Evolutionary conservation across 495 filamentous ascomycete species (phyloP).

Genomic region (Penicillium roqueforti): DNA sequence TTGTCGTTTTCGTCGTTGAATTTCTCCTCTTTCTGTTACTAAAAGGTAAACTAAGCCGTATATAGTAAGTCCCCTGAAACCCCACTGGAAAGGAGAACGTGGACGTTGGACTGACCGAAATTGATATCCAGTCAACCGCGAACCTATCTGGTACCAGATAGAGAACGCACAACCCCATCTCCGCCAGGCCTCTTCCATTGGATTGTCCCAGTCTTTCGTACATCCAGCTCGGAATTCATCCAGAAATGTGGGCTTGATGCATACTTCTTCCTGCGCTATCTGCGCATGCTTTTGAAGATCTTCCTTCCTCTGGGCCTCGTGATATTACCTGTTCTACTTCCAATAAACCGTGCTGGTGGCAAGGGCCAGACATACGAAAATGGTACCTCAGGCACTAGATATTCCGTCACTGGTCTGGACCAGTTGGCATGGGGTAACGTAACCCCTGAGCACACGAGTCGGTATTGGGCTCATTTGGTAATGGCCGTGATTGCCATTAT

Average conservation of each 20-base stretch:
- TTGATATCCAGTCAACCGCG: slow-evolving; percentile 61
- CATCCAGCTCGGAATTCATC: slow-evolving; percentile 82
- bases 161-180: slow-evolving; percentile 71
- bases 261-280: slow-evolving; percentile 95
- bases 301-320: slow-evolving; percentile 77
- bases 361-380: slow-evolving; percentile 52
- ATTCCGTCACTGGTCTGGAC: slow-evolving; percentile 67
- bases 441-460: slow-evolving; percentile 57
- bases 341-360: slow-evolving; percentile 75
- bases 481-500: slow-evolving; percentile 75
- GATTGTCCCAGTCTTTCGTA: slow-evolving; percentile 67
- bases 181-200: slow-evolving; percentile 66
- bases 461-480: slow-evolving; percentile 86
- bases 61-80: slow-evolving; percentile 60
- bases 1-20: slow-evolving; percentile 74
- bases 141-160: slow-evolving; percentile 86
- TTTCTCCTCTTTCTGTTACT: slow-evolving; percentile 71
- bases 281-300: slow-evolving; percentile 89
- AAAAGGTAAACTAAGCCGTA: slow-evolving; percentile 71
- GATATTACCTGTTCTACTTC: slow-evolving; percentile 80
- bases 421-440: slow-evolving; percentile 89
- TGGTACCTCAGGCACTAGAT: slow-evolving; percentile 33
- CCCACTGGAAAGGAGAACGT: background rate
- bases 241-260: slow-evolving; percentile 94
- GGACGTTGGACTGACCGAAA: slow-evolving; percentile 7